These are phyloP conservation scores for Cercophora sp. DNA, from an alignment of 495 filamentous ascomycete genomes.

Conservation along the genomic window DNA sequence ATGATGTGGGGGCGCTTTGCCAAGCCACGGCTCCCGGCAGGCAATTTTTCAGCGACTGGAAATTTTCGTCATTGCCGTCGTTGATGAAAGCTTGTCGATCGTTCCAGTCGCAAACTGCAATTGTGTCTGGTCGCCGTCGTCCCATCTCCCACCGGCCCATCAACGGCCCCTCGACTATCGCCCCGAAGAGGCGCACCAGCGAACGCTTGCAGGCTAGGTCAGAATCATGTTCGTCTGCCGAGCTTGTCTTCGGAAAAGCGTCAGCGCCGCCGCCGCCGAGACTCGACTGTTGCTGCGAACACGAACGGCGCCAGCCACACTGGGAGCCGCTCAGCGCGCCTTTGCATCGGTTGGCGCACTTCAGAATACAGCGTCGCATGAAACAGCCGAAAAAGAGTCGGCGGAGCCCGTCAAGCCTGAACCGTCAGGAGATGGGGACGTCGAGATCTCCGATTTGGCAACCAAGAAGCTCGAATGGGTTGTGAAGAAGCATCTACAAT, in stretches of 20 bases:
- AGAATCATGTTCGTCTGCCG: constrained; percentile 44
- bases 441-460: no score
- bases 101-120: no score
- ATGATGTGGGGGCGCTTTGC: no score
- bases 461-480: constrained; percentile 25
- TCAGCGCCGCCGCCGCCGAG: constrained; percentile 6
- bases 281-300: constrained; percentile 8
- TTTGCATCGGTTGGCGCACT: not conserved
- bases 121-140: no score
- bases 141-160: no score
- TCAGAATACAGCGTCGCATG: not conserved
- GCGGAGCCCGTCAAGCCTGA: not conserved
- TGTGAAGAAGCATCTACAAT: constrained; percentile 55
- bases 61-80: no score
- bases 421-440: not conserved
- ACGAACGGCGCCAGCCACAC: not conserved
- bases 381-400: constrained; percentile 1
- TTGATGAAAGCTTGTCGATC: no score
- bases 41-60: no score
- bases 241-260: constrained; percentile 30
- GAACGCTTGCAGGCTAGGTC: no score
- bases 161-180: not conserved
- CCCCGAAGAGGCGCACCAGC: not conserved
- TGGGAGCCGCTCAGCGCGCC: not conserved
- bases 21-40: no score